These are phyloP conservation scores for Barnettozyma pratensis DNA, from an alignment of 805 yeast genomes.

Conservation along the genomic window DNA sequence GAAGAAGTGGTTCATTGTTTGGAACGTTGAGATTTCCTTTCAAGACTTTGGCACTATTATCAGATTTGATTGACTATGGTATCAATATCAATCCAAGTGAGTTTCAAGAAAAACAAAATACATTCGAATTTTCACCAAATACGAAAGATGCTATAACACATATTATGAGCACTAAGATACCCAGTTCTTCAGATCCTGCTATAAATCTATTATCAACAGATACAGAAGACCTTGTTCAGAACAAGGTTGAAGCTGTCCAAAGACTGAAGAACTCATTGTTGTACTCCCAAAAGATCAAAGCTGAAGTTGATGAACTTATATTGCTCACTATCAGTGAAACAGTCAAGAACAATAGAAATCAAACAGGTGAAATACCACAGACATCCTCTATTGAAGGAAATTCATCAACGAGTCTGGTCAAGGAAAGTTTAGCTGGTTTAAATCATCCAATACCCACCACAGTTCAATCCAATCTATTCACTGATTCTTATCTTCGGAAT, in stretches of 20 bases:
- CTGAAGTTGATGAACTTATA: slow-evolving; percentile 71
- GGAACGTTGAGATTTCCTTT: slow-evolving; percentile 50
- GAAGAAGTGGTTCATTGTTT: slow-evolving; percentile 38
- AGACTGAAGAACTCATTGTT: slow-evolving; percentile 70
- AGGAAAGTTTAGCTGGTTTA: slow-evolving; percentile 5
- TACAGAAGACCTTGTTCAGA: slow-evolving; percentile 53
- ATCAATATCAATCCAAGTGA: slow-evolving; percentile 70
- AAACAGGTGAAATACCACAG: slow-evolving; percentile 16
- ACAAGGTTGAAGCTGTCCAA: slow-evolving; percentile 64
- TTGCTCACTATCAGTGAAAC: slow-evolving; percentile 59
- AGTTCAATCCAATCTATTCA: slow-evolving; percentile 28
- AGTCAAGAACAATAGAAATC: slow-evolving; percentile 40
- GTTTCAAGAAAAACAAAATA: slow-evolving; percentile 26
- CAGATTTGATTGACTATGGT: slow-evolving; percentile 72
- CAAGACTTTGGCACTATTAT: slow-evolving; percentile 50
- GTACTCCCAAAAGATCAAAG: slow-evolving; percentile 70
- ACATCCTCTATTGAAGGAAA: slow-evolving; percentile 4
- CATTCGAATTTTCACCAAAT: slow-evolving; percentile 49
- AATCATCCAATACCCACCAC: slow-evolving; percentile 23
- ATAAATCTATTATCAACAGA: slow-evolving; percentile 59
- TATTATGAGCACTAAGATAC: slow-evolving; percentile 33
- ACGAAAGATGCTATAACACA: slow-evolving; percentile 51
- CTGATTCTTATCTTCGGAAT: slow-evolving; percentile 35
- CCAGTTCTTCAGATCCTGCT: slow-evolving; percentile 61
- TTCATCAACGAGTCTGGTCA: background rate